Percentiles rank a stretch among this genome's conserved stretches.
Conservation (phyloP, 108 stramenopile species). For the Cyclostephanos tholiformis region DNA sequence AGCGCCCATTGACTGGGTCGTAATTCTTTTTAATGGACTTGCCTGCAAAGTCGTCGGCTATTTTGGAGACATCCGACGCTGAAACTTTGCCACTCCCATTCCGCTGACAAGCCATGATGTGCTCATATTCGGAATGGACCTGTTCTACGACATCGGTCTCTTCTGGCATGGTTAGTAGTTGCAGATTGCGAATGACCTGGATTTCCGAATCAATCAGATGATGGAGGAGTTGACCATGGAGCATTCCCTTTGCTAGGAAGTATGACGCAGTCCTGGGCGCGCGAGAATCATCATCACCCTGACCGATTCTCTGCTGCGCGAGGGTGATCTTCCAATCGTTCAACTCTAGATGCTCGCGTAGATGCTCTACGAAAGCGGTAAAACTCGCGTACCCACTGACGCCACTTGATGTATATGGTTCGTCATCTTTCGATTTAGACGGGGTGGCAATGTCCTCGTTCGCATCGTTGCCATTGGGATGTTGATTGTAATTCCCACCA, state of each 20-base stretch:
- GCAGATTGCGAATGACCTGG: conserved; percentile 63
- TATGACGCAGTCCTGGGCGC: conserved; percentile 55
- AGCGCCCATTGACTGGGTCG: conserved; percentile 68
- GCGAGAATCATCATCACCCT: conserved; percentile 24
- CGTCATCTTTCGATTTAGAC: neutral
- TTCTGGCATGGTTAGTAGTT: conserved; percentile 61
- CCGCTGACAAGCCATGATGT: conserved; percentile 21
- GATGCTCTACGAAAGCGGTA: conserved; percentile 46
- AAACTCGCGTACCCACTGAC: conserved; percentile 55
- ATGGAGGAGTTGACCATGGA: conserved; percentile 56
- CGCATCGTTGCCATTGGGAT: conserved; percentile 8
- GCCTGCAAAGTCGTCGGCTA: conserved; percentile 64
- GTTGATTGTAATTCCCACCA: conserved; percentile 27
- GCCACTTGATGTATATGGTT: neutral
- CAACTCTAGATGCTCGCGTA: conserved; percentile 47
- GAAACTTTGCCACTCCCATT: conserved; percentile 28
- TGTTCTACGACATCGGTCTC: conserved; percentile 58
- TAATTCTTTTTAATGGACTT: conserved; percentile 76
- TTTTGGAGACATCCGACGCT: conserved; percentile 51
- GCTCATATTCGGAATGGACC: conserved; percentile 54
- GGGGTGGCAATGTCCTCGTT: neutral
- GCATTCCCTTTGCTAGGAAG: conserved; percentile 56
- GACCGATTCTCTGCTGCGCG: conserved; percentile 73
- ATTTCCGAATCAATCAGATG: conserved; percentile 64
- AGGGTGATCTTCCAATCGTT: conserved; percentile 76